phyloP scores from a whole-genome alignment of 345 rosid genomes.

The Eucalyptus guilfoylei region DNA sequence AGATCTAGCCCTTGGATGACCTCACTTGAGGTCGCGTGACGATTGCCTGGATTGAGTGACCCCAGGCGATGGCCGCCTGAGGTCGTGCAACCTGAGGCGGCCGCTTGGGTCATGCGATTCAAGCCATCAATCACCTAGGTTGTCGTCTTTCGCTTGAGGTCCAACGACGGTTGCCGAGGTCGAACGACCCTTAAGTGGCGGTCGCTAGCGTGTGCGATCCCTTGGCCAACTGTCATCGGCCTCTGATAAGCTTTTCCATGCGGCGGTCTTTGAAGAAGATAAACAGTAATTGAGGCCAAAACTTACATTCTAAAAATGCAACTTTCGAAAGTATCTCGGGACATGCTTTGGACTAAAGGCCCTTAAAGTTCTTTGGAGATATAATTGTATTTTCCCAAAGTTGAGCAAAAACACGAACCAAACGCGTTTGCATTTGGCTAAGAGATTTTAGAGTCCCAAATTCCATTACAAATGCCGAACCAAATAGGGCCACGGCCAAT shows the following conservation, averaged over 20 bases:
- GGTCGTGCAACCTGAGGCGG: fast-evolving
- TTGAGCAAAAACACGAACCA: too few species aligned
- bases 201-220: fast-evolving
- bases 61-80: fast-evolving
- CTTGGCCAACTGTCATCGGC: fast-evolving
- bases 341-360: too few species aligned
- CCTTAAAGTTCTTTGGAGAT: fast-evolving
- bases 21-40: fast-evolving
- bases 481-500: fast-evolving
- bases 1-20: fast-evolving
- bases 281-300: fast-evolving
- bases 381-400: fast-evolving
- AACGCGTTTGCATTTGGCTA: fast-evolving
- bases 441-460: too few species aligned
- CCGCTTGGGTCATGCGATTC: fast-evolving
- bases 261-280: fast-evolving
- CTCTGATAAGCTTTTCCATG: fast-evolving
- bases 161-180: fast-evolving
- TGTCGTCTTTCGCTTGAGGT: too few species aligned
- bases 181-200: fast-evolving
- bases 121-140: too few species aligned
- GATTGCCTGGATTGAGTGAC: fast-evolving
- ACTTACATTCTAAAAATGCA: too few species aligned
- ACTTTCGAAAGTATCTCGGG: fast-evolving
- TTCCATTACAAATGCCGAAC: fast-evolving